Base-by-base conservation (phyloP, 1,284 basidiomycete genomes). In the Ceratobasidium sp. region DNA sequence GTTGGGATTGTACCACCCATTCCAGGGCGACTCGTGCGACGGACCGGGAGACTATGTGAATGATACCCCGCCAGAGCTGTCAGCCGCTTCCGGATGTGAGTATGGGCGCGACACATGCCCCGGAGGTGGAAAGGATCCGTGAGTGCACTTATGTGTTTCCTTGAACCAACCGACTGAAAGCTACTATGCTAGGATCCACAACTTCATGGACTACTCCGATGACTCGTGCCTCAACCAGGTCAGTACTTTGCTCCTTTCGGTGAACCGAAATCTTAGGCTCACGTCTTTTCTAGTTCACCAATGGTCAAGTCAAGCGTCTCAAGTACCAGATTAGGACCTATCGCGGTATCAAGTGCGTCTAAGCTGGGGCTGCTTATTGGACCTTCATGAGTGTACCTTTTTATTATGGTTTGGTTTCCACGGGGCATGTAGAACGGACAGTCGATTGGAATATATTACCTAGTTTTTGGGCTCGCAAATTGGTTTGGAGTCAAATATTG, bases 171-270 rank as follows among this genome's bases (percentile, higher is more conserved):
- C 56, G 16, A 41, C 51, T 54, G 27, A 59, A 68, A 7, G 11
- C 8, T 46, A 9, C 27, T n/a, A 4, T 46, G 14, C 27, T 24
- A 68, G 65, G 51, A 68, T 68, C 37, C 65, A 68, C 51, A 68
- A 68, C 65, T 68, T 68, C 24, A 68, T 68, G 65, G 65, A 68
- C 29, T 68, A 68, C 41, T 68, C 65, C 11, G 49, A 37, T 31
- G 65, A 68, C 34, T 34, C 37, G 34, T 68, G 65, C 22, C 49
- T 68, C 22, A 68, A 19, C 22, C 27, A 68, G 39, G 65, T 68
- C 7, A 56, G 65, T 68, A 24, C 19, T 2, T 27, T 19, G 14
- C 13, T 34, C n/a, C 53, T 16, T 19, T 1, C 1, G n/a, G 9
- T 3, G 27, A 43, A 16, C 11, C 11, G 7, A 9, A 68, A 39